Conservation (phyloP, 768 basidiomycete genomes). For the Favolaschia claudopus region DNA sequence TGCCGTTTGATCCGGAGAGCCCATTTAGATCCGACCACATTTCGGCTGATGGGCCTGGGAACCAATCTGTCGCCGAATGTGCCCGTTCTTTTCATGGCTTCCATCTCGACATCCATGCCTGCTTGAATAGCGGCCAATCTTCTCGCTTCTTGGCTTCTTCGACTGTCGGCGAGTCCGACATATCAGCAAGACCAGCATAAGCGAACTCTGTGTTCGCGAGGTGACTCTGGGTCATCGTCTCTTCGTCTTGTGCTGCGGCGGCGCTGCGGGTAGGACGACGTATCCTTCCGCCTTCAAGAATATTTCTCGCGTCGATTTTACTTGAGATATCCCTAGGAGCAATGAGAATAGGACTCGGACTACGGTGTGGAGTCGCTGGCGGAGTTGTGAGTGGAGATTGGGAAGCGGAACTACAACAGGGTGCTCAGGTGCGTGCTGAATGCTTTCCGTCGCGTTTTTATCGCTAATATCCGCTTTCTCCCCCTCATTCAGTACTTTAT, state of each 20-base stretch:
- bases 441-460: neutral
- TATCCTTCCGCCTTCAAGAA: neutral
- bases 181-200: neutral
- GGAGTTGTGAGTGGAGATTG: conserved; percentile 2
- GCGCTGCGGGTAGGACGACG: neutral
- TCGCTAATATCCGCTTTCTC: neutral
- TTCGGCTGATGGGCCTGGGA: conserved; percentile 22
- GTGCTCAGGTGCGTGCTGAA: conserved; percentile 10
- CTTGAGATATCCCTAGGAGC: conserved; percentile 2
- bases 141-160: neutral
- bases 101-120: too few relatives aligned
- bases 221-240: neutral
- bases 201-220: neutral
- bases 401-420: neutral
- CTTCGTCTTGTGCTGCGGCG: neutral
- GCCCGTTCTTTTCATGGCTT: too few relatives aligned
- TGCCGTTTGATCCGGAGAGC: conserved; percentile 43
- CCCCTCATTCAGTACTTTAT: conserved; percentile 16
- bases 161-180: neutral
- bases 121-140: conserved; percentile 2
- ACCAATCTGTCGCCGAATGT: conserved; percentile 26
- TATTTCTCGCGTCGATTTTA: neutral
- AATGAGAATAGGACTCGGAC: neutral
- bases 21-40: conserved; percentile 34
- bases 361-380: neutral